Conservation (phyloP, 768 basidiomycete species). For the Gloeophyllum trabeum region DNA sequence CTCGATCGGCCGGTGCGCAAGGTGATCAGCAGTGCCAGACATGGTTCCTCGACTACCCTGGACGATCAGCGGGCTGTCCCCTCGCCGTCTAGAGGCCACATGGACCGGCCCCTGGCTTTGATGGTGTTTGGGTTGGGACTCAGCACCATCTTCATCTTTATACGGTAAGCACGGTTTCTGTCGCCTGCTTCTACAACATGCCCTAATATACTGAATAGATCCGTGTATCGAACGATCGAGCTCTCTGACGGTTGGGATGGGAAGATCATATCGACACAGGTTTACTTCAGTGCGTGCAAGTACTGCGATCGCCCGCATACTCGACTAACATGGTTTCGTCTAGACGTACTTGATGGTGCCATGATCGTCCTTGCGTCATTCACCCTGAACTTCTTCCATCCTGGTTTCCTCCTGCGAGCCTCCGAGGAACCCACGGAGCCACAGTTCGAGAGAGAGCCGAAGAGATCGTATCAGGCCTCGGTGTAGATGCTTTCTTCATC, state of each 20-base stretch:
- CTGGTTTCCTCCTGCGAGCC: slow-evolving; percentile 20
- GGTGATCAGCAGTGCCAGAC: not conserved
- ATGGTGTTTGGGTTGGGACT: slow-evolving; percentile 8
- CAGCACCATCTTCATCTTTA: slow-evolving; percentile 12
- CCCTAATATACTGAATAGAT: slow-evolving; percentile 15
- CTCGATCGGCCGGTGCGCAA: slow-evolving; percentile 5
- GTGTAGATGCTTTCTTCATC: too few relatives aligned
- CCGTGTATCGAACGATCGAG: slow-evolving; percentile 42
- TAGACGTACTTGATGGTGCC: slow-evolving; percentile 19
- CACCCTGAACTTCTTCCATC: slow-evolving; percentile 21
- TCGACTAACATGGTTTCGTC: not conserved
- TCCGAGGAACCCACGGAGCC: too few relatives aligned
- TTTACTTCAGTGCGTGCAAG: slow-evolving; percentile 28
- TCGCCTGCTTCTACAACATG: not conserved
- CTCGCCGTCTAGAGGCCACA: not conserved
- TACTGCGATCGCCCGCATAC: not conserved
- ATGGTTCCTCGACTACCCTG: not conserved
- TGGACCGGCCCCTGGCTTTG: slow-evolving; percentile 2
- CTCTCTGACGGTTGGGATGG: slow-evolving; percentile 41
- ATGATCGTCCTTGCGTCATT: slow-evolving; percentile 20
- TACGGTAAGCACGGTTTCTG: slow-evolving; percentile 6
- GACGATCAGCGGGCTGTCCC: not conserved
- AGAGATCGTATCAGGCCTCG: too few relatives aligned
- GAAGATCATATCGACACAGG: slow-evolving; percentile 33
- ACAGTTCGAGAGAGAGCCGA: too few relatives aligned